phyloP scores from a whole-genome alignment of 1,139 yeast genomes.

The Fermentozyma sake region DNA sequence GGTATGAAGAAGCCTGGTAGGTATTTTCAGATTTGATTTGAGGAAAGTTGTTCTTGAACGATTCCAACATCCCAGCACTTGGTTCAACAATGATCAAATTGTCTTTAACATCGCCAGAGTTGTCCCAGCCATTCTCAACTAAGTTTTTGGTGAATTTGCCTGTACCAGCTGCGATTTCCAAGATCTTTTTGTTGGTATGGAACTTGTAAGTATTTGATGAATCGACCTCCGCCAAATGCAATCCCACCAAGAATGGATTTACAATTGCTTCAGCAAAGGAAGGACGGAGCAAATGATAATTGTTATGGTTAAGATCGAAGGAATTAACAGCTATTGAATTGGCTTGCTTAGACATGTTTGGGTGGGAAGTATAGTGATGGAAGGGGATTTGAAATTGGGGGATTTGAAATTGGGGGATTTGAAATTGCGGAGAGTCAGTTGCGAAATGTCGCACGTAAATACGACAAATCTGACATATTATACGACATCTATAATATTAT shows the following conservation, averaged over 20 bases:
- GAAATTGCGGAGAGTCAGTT: too few species aligned
- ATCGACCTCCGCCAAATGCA: slow-evolving; percentile 22
- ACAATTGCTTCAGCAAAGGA: slow-evolving; percentile 47
- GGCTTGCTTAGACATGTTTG: slow-evolving; percentile 18
- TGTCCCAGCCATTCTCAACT: slow-evolving; percentile 35
- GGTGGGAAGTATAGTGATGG: too few species aligned
- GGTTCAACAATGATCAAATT: slow-evolving; percentile 53
- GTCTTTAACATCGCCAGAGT: slow-evolving; percentile 11
- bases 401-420: too few species aligned
- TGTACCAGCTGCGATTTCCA: slow-evolving; percentile 64
- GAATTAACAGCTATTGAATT: slow-evolving; percentile 38
- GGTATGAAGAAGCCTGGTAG: slow-evolving; percentile 42
- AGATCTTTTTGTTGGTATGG: slow-evolving; percentile 25
- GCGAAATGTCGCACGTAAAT: too few species aligned
- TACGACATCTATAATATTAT: too few species aligned
- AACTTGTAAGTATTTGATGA: slow-evolving; percentile 9
- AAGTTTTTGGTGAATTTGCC: slow-evolving; percentile 58
- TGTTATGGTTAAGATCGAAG: slow-evolving; percentile 49
- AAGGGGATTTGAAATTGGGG: too few species aligned
- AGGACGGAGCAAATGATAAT: slow-evolving; percentile 57
- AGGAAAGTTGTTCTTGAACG: slow-evolving; percentile 48
- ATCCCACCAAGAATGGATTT: slow-evolving; percentile 36
- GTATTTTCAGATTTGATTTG: slow-evolving; percentile 22
- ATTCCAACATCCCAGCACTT: slow-evolving; percentile 52
- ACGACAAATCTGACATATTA: too few species aligned